Evolutionary conservation across 768 basidiomycete species (phyloP).

Genomic region (Mycena capillaripes): DNA sequence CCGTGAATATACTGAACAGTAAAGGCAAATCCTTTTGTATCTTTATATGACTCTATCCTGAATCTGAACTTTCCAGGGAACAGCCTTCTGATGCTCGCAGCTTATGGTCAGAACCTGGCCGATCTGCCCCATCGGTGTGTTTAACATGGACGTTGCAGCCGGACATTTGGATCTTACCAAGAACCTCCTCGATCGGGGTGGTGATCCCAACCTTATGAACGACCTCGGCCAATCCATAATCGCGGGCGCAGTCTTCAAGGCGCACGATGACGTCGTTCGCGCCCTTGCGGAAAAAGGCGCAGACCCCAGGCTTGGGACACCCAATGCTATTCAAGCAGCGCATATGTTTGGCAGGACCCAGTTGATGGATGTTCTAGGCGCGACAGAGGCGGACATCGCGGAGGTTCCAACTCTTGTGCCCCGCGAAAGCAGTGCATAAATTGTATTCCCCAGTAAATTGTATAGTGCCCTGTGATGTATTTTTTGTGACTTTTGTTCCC

Average conservation of each 20-base stretch:
- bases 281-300: slow-evolving; percentile 68
- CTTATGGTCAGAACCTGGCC: slow-evolving; percentile 56
- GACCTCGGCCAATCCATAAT: slow-evolving; percentile 81
- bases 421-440: neutral
- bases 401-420: slow-evolving; percentile 52
- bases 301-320: slow-evolving; percentile 74
- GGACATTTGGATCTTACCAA: slow-evolving; percentile 70
- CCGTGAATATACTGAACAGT: slow-evolving; percentile 79
- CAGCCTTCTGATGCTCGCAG: slow-evolving; percentile 83
- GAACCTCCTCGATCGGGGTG: slow-evolving; percentile 67
- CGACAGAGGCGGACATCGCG: slow-evolving; percentile 66
- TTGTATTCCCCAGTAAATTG: slow-evolving; percentile 6
- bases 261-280: slow-evolving; percentile 72
- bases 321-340: slow-evolving; percentile 78
- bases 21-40: slow-evolving; percentile 59
- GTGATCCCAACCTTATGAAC: slow-evolving; percentile 78
- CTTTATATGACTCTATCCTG: neutral
- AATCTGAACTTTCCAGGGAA: slow-evolving; percentile 66
- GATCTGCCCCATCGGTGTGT: slow-evolving; percentile 16
- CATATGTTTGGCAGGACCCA: slow-evolving; percentile 75
- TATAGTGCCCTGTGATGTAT: slow-evolving; percentile 10
- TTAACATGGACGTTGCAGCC: slow-evolving; percentile 41
- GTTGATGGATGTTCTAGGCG: slow-evolving; percentile 69
- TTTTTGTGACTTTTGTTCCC: too few relatives aligned
- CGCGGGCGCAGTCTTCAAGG: slow-evolving; percentile 86